Conservation (phyloP, 2,329 filamentous ascomycete genomes). For the Cercospora zeae-maydis region DNA sequence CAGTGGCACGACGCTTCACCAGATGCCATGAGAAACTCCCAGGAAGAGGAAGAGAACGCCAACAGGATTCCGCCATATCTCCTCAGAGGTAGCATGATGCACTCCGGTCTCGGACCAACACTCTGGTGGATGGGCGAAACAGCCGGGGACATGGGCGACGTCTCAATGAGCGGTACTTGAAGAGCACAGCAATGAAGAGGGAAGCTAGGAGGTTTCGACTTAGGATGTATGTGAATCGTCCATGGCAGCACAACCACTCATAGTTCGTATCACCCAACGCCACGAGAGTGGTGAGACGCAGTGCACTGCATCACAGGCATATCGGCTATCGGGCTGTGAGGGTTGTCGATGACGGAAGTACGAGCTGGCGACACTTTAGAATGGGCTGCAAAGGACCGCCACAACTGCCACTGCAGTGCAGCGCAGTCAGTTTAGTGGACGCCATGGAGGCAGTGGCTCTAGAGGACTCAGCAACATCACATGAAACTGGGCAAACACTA, state of each 20-base stretch:
- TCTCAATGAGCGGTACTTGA: constrained; percentile 20
- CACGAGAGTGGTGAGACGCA: background rate
- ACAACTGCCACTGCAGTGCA: background rate
- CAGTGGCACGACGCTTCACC: constrained; percentile 89
- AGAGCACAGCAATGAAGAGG: background rate
- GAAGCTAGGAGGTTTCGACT: background rate
- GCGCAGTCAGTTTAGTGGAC: background rate
- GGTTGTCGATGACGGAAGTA: background rate
- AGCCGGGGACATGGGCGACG: constrained; percentile 16
- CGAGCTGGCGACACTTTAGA: background rate
- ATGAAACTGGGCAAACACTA: background rate
- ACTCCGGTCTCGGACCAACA: constrained; percentile 46
- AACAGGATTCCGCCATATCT: constrained; percentile 68
- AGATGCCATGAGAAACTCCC: constrained; percentile 58
- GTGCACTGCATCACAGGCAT: background rate
- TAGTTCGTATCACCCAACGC: background rate
- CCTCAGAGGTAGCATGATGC: constrained; percentile 53
- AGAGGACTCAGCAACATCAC: background rate
- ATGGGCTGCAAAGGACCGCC: background rate
- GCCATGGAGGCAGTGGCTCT: background rate
- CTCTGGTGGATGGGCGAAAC: constrained; percentile 45
- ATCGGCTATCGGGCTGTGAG: background rate
- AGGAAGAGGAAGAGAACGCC: constrained; percentile 58
- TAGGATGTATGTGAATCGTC: background rate
- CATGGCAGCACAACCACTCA: background rate